phyloP scores from a whole-genome alignment of 768 basidiomycete species.

The Russula virescens region DNA sequence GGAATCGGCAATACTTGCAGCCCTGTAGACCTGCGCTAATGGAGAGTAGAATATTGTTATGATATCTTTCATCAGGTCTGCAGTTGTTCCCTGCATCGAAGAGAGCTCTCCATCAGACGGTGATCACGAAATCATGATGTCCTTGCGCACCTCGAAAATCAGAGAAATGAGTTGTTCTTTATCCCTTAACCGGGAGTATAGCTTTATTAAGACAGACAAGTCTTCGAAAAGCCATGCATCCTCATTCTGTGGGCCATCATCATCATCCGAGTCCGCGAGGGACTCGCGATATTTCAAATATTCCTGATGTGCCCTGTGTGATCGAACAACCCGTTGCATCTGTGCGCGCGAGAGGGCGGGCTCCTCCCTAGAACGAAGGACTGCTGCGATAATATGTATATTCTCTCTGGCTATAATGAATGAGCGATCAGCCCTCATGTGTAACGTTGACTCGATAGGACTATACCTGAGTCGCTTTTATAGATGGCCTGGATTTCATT shows the following conservation, averaged over 20 bases:
- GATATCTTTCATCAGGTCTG: constrained; percentile 94
- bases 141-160: constrained; percentile 79
- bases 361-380: constrained; percentile 73
- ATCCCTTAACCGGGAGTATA: constrained; percentile 78
- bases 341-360: constrained; percentile 73
- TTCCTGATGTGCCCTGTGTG: constrained; percentile 70
- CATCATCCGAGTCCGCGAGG: constrained; percentile 80
- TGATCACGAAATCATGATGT: neutral
- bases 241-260: constrained; percentile 88
- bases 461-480: constrained; percentile 71
- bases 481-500: constrained; percentile 82
- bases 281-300: constrained; percentile 59
- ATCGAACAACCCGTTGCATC: constrained; percentile 71
- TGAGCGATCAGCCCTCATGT: neutral
- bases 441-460: constrained; percentile 7
- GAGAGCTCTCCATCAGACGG: neutral
- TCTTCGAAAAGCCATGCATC: constrained; percentile 98
- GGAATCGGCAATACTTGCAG: constrained; percentile 95
- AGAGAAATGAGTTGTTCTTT: constrained; percentile 88
- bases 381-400: constrained; percentile 69
- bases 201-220: constrained; percentile 66
- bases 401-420: constrained; percentile 51
- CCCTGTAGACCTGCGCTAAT: constrained; percentile 93
- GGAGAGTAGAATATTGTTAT: constrained; percentile 98
- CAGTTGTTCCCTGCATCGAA: constrained; percentile 74